Base-by-base conservation (phyloP, 768 basidiomycete genomes). In the Wakefieldia striispora region DNA sequence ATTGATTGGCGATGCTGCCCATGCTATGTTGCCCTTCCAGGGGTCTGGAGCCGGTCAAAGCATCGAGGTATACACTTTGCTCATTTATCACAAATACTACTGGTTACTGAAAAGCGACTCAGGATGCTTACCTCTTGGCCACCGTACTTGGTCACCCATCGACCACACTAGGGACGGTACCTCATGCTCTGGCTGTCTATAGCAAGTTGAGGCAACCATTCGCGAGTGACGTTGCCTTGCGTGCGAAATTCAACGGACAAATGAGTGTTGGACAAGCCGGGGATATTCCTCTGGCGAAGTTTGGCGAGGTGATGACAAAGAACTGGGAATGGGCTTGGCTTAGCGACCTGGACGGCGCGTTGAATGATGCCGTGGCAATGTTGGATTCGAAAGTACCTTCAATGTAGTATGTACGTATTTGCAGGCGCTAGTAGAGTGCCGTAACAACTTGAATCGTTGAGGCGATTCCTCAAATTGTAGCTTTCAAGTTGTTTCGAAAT, bases 261-360 rank as follows among this genome's bases (percentile, higher is more conserved):
- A 17, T 61, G 36, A 43, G 10, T 31, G 23, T 34, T 3, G 50
- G 55, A 24, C 64, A 68, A 44, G 49, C 34, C 10, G 33, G 49
- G 16, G 49, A 54, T 31, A 42, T 62, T 1, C 69, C 68, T 48
- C 65, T 81, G 9, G 56, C 69, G 14, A 58, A 71, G 35, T 60
- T 84, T 4, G 73, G 70, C 6, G 60, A 69, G 29, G 62, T 62
- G 11, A 62, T 85, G 21, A 73, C 72, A 16, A 70, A 71, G 58
- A 77, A 75, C 41, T 84, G 81, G 82, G 77, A 80, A 49, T 87
- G 84, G 84, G 64, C 60, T 26, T 67, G 65, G 64, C 20, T 63
- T 3, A 56, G 45, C 29, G 53, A 60, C 1, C 43, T 65, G 21
- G 65, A 67, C 2, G 58, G 17, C 17, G 50, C 49, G 17, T 36